Evolutionary conservation across 768 basidiomycete species (phyloP), one percentile per base, ranked within the genome.

Genomic region (Paxillus ammoniavirescens): DNA sequence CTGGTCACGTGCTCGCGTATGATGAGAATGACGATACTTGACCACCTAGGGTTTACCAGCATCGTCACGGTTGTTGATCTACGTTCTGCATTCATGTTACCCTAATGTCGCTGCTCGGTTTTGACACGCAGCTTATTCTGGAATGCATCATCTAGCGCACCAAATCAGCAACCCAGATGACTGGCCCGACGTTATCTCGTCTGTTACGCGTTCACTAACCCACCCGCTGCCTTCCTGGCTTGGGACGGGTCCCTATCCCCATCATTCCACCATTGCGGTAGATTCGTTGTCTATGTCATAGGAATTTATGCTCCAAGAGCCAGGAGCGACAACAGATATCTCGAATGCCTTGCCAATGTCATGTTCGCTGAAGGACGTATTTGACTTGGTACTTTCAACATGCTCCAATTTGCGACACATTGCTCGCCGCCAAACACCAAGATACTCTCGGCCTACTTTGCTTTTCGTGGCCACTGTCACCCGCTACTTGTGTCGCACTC

Each of bases 1-100:
- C 49, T 8, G 35, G 48, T 66, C 65, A 66, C 66, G 66, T 66
- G 65, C 12, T 14, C 65, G 55, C 35, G 56, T 46, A 8, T 31
- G 8, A 31, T 21, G 21, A 21, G 21, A 21, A 5, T 31, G n/a
- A n/a, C n/a, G n/a, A n/a, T n/a, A n/a, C n/a, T n/a, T n/a, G n/a
- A 10, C 31, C 7, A 21, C 21, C 21, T 21, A 21, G 21, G 21
- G 21, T 21, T 21, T 21, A 21, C 21, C 21, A 21, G 21, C 21
- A 21, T 21, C 21, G 21, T 21, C 3, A n/a, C n/a, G n/a, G 31
- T 33, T 33, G 10, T 33, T 33, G 31, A 33, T 33, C 31, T 33
- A 2, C 33, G 33, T 33, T 33, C 33, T 33, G 33, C 8, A 33
- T 9, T 10, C 33, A 9, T 33, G 33, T 33, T 12, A 12, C 10